phyloP scores from a whole-genome alignment of 1,284 basidiomycete species.

The Ustilago hordei region DNA sequence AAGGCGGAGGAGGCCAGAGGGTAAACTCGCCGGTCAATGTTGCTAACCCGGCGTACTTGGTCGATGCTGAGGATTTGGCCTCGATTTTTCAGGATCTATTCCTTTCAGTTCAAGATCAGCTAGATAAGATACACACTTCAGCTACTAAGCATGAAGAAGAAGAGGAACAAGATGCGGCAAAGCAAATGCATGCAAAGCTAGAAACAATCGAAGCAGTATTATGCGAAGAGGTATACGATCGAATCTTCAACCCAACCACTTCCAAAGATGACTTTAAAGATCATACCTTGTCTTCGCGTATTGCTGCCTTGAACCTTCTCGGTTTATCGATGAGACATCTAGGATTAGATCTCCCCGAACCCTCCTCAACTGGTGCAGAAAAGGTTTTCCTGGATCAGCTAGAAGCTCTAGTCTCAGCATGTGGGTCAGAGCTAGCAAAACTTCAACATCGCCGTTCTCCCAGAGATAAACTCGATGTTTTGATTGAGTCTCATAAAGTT shows the following conservation, averaged over 20 bases:
- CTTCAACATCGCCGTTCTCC: constrained; percentile 79
- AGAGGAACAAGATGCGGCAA: constrained; percentile 21
- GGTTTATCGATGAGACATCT: constrained; percentile 87
- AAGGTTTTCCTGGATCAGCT: constrained; percentile 73
- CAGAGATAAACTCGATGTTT: constrained; percentile 80
- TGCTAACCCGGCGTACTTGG: constrained; percentile 70
- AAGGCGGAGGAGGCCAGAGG: not conserved
- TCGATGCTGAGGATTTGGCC: constrained; percentile 69
- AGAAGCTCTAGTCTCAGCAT: constrained; percentile 77
- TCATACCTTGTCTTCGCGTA: constrained; percentile 84
- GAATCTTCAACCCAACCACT: constrained; percentile 76
- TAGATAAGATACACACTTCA: constrained; percentile 71
- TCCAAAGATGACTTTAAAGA: constrained; percentile 87
- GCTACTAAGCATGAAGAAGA: constrained; percentile 36
- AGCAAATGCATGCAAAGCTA: constrained; percentile 72
- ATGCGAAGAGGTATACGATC: constrained; percentile 80
- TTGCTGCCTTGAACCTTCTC: constrained; percentile 88
- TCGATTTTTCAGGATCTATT: constrained; percentile 81
- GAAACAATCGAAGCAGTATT: constrained; percentile 80
- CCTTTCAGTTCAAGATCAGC: constrained; percentile 72
- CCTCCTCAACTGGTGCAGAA: constrained; percentile 59
- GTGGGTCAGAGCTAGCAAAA: constrained; percentile 83
- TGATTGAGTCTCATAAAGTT: constrained; percentile 84
- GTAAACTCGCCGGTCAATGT: constrained; percentile 8
- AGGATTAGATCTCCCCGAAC: constrained; percentile 76